Base-by-base conservation (phyloP, 2,329 filamentous ascomycete species). In the Iodosphaeria phyllophila region DNA sequence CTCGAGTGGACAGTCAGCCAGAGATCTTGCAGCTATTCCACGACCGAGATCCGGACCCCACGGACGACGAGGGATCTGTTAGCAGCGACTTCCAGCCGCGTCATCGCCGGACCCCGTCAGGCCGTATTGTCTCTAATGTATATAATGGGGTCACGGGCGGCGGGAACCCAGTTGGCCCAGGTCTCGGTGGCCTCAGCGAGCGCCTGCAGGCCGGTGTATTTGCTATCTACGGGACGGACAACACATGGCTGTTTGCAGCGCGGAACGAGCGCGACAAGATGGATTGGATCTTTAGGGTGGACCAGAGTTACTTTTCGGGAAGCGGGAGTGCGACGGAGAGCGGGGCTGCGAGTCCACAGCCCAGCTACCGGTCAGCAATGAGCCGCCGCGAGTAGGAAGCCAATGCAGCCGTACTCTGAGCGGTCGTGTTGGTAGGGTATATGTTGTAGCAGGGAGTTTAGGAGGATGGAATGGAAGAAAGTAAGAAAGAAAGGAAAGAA, bases 251-350 rank as follows among this genome's bases (percentile, higher is more conserved):
- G 20, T 95, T 98, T 48, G 80, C 83, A 9, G 79, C 83, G 13
- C 64, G 83, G 30, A 86, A 72, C 39, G 86, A 93, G 54, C 65
- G 74, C 24, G 84, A 93, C 48, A 92, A 93, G 58, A 74, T 84
- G 38, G 89, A 95, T 47, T 98, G 89, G 89, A 92, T 98, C 38
- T 66, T 91, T 48, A 75, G 77, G 41, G 82, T 98, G 38, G 89
- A 98, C 50, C 77, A 92, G 56, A 79, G 74, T 25, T 69, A 64
- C 36, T 48, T 63, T 38, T 56, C 60, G 18, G 56, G 50, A 8
- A 54, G 48, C 27, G 53, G 52, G 21, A 61, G 56, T 32, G 37
- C 34, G 20, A 47, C 38, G 20, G 43, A 41, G 20, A 57, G 50
- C 32, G 46, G 46, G 10, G 41, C 46, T 12, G 50, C 42, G 16